Evolutionary conservation across 352 stramenopile species (phyloP).

Genomic region (Achlya hypogyna): DNA sequence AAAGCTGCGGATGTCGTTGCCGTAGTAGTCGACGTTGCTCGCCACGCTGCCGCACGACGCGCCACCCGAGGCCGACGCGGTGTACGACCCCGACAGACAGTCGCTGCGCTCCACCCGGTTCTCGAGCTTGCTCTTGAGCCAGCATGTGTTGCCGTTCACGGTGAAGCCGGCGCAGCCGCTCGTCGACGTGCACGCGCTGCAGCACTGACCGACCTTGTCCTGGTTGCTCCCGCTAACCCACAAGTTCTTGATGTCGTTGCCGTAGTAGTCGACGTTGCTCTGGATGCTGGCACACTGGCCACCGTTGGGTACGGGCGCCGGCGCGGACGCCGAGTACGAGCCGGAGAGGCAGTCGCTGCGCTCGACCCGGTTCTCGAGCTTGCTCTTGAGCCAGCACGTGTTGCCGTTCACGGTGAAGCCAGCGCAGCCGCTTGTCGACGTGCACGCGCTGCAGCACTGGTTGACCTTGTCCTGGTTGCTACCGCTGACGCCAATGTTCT

Average conservation of each 20-base stretch:
- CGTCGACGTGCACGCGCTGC: not conserved
- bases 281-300: not conserved
- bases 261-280: not conserved
- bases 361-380: not conserved
- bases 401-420: not conserved
- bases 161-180: not conserved
- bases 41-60: not conserved
- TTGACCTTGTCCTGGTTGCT: not conserved
- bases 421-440: not conserved
- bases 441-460: not conserved
- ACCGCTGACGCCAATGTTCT: not conserved
- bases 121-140: not conserved
- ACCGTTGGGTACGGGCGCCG: not conserved
- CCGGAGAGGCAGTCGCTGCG: not conserved
- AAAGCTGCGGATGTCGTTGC: not conserved
- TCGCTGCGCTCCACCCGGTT: not conserved
- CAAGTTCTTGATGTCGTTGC: not conserved
- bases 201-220: not conserved
- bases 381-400: constrained; percentile 10
- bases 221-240: not conserved
- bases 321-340: not conserved
- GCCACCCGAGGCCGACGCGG: not conserved
- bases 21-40: not conserved
- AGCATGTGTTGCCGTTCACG: not conserved
- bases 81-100: not conserved